phyloP scores from a whole-genome alignment of 176 grass and related monocot genomes.

The Thinopyrum elongatum region DNA sequence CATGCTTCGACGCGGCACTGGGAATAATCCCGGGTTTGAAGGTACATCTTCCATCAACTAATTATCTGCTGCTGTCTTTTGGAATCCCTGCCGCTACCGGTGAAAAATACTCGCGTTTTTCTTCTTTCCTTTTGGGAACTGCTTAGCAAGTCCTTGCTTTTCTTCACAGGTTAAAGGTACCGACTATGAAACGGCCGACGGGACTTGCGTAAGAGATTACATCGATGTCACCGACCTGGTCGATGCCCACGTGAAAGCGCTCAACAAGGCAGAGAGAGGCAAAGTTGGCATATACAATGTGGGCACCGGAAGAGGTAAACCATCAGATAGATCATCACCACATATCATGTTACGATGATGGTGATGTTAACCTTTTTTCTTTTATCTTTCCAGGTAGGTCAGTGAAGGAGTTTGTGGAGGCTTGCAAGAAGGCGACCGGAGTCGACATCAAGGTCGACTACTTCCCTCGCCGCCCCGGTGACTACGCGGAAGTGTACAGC shows the following conservation, averaged over 20 bases:
- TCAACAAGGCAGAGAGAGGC: constrained; percentile 69
- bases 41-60: neutral
- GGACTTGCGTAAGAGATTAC: constrained; percentile 88
- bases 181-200: constrained; percentile 79
- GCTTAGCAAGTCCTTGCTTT: neutral
- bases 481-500: constrained; percentile 90
- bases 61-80: neutral
- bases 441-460: constrained; percentile 77
- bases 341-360: neutral
- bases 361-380: neutral
- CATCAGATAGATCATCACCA: neutral
- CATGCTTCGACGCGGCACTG: constrained; percentile 88
- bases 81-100: neutral
- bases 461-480: constrained; percentile 70
- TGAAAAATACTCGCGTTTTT: neutral
- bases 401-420: constrained; percentile 92
- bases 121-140: neutral
- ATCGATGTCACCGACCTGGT: constrained; percentile 96
- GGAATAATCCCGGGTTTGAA: constrained; percentile 88
- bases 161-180: constrained; percentile 76
- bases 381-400: constrained; percentile 54
- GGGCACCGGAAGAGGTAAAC: constrained; percentile 87
- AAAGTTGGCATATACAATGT: constrained; percentile 96
- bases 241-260: constrained; percentile 87
- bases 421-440: constrained; percentile 84